phyloP scores from a whole-genome alignment of 805 yeast species.

The Candida coleopterorum region DNA sequence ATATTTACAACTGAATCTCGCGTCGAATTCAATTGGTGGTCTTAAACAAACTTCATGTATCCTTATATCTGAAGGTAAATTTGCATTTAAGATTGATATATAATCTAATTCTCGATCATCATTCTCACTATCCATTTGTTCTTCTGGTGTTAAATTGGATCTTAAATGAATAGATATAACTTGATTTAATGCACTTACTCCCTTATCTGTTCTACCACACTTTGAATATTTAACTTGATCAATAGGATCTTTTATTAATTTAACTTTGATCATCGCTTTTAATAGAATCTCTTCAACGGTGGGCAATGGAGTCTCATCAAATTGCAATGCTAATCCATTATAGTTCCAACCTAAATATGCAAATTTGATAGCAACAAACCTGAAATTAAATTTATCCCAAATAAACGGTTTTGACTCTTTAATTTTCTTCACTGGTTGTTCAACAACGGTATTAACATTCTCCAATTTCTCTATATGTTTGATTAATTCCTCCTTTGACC shows the following conservation, averaged over 20 bases:
- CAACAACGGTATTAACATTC: background rate
- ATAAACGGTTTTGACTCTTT: slow-evolving; percentile 50
- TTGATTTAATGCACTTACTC: slow-evolving; percentile 97
- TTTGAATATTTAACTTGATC: slow-evolving; percentile 72
- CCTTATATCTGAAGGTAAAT: slow-evolving; percentile 76
- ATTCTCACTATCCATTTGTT: slow-evolving; percentile 50
- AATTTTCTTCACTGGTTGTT: slow-evolving; percentile 5
- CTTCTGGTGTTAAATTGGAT: slow-evolving; percentile 58
- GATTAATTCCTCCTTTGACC: slow-evolving; percentile 67
- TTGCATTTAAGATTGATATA: slow-evolving; percentile 64
- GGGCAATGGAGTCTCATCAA: slow-evolving; percentile 69
- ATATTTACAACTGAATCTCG: slow-evolving; percentile 82
- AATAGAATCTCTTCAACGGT: slow-evolving; percentile 81
- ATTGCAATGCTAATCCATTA: slow-evolving; percentile 83
- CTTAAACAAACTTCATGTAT: slow-evolving; percentile 78
- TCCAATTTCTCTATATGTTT: slow-evolving; percentile 56
- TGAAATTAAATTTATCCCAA: slow-evolving; percentile 53
- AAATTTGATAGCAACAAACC: slow-evolving; percentile 77
- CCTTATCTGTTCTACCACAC: slow-evolving; percentile 93
- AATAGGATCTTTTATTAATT: slow-evolving; percentile 55
- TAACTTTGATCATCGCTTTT: slow-evolving; percentile 64
- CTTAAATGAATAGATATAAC: slow-evolving; percentile 79
- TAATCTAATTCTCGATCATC: slow-evolving; percentile 76
- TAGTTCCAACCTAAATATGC: slow-evolving; percentile 94
- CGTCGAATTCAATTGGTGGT: slow-evolving; percentile 82